These are phyloP conservation scores for Paramecium sexaurelia DNA, from an alignment of 73 alveolate genomes.

Conservation along the genomic window DNA sequence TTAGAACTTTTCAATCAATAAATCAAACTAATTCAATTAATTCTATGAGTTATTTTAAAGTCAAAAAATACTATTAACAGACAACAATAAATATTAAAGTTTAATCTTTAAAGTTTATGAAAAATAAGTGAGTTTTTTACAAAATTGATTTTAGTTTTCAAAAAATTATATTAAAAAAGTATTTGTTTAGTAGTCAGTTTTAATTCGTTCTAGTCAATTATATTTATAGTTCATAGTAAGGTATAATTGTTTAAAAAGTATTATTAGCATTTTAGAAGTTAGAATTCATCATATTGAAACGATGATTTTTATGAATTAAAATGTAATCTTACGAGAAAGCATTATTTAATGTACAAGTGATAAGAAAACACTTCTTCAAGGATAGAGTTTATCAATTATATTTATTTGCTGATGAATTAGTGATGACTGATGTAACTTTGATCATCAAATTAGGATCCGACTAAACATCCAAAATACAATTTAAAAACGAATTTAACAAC, in stretches of 20 bases:
- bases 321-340: slow-evolving; percentile 26
- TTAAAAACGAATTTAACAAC: slow-evolving; percentile 27
- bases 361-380: slow-evolving; percentile 25
- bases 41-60: too few relatives aligned
- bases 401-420: slow-evolving; percentile 25
- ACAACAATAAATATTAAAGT: too few relatives aligned
- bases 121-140: too few relatives aligned
- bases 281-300: background rate
- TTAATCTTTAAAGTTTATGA: too few relatives aligned
- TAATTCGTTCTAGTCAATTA: background rate
- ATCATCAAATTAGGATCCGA: background rate
- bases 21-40: too few relatives aligned
- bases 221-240: background rate
- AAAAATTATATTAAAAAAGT: too few relatives aligned
- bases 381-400: background rate
- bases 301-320: background rate
- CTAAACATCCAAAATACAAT: background rate
- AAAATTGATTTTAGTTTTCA: too few relatives aligned
- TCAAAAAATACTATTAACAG: too few relatives aligned
- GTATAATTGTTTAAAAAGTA: background rate
- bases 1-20: too few relatives aligned
- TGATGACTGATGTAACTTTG: slow-evolving; percentile 40
- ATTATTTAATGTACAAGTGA: slow-evolving; percentile 7
- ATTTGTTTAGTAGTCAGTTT: too few relatives aligned
- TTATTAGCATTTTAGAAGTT: background rate